A percentile compares a stretch with the other conserved stretches of the same genome.
phyloP scores from a whole-genome alignment of 768 basidiomycete species.

The Podaxis mareebaensis region DNA sequence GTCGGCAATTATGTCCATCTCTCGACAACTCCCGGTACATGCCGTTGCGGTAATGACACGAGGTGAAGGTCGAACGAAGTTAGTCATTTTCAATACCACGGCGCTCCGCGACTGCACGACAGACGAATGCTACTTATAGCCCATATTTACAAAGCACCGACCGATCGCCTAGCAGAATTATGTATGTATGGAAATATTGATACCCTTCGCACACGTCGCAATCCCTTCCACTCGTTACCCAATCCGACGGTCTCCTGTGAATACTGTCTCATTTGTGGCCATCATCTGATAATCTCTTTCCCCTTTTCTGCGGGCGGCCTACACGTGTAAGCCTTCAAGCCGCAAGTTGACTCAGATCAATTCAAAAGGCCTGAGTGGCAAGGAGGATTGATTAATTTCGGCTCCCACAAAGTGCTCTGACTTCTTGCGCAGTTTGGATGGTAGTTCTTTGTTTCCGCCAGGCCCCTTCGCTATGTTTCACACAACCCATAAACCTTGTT shows the following conservation, averaged over 20 bases:
- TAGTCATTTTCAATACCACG: constrained; percentile 5
- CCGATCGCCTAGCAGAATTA: neutral
- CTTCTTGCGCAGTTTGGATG: constrained; percentile 7
- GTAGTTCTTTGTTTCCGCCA: neutral
- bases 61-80: constrained; percentile 2
- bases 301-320: neutral
- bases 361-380: neutral
- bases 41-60: constrained; percentile 5
- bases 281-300: constrained; percentile 20
- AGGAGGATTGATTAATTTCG: constrained; percentile 1
- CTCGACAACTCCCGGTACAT: constrained; percentile 4
- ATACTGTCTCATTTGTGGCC: constrained; percentile 15
- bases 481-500: constrained; percentile 1
- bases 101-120: constrained; percentile 9
- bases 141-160: constrained; percentile 2
- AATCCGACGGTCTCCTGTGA: constrained; percentile 19
- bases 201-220: neutral
- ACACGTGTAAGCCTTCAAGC: constrained; percentile 7
- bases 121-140: constrained; percentile 1
- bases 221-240: constrained; percentile 7
- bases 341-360: constrained; percentile 8
- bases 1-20: constrained; percentile 5
- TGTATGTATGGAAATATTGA: constrained; percentile 2
- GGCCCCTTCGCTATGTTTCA: neutral
- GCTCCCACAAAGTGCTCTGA: constrained; percentile 8